A percentile compares a stretch with the other conserved stretches of the same genome.
Conservation (phyloP, 179 eudicot genomes). For the Dionaea muscipula region DNA sequence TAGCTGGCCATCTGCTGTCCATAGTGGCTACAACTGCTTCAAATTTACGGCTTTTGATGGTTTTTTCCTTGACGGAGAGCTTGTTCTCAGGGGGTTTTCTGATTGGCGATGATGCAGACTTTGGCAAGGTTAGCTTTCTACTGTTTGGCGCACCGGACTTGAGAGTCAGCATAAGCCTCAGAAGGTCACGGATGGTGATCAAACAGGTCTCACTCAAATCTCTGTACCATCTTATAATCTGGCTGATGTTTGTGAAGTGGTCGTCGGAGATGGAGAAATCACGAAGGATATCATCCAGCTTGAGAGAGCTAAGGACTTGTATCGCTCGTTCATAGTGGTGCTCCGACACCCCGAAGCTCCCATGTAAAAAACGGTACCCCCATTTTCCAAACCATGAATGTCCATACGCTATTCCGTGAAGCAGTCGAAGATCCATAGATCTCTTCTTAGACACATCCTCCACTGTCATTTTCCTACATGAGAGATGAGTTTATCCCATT, state of each 20-base stretch:
- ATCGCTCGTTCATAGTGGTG: constrained; percentile 50
- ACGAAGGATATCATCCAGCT: constrained; percentile 33
- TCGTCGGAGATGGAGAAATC: constrained; percentile 15
- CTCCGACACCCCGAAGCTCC: constrained; percentile 61
- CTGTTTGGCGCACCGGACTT: constrained; percentile 21
- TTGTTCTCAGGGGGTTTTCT: constrained; percentile 7
- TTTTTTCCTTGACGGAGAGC: constrained; percentile 19
- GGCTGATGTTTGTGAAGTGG: constrained; percentile 20
- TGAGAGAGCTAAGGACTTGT: constrained; percentile 43
- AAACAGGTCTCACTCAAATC: constrained; percentile 40
- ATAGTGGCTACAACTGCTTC: constrained; percentile 36
- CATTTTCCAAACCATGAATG: constrained; percentile 80
- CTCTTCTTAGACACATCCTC: constrained; percentile 59
- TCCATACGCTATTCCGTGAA: constrained; percentile 68
- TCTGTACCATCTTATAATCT: constrained; percentile 35
- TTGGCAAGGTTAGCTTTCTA: constrained; percentile 6
- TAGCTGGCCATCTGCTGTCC: constrained; percentile 69
- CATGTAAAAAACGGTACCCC: constrained; percentile 62
- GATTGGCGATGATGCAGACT: background rate
- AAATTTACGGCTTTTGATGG: constrained; percentile 37
- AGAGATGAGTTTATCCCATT: too few species aligned
- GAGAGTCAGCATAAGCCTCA: constrained; percentile 48
- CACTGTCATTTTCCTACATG: constrained; percentile 50
- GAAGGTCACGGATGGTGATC: constrained; percentile 48
- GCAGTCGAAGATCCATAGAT: constrained; percentile 61